Percentiles rank a stretch among this genome's conserved stretches.
Evolutionary conservation across 169 alveolate genomes (phyloP).

Genomic region (Eimeria maxima): DNA sequence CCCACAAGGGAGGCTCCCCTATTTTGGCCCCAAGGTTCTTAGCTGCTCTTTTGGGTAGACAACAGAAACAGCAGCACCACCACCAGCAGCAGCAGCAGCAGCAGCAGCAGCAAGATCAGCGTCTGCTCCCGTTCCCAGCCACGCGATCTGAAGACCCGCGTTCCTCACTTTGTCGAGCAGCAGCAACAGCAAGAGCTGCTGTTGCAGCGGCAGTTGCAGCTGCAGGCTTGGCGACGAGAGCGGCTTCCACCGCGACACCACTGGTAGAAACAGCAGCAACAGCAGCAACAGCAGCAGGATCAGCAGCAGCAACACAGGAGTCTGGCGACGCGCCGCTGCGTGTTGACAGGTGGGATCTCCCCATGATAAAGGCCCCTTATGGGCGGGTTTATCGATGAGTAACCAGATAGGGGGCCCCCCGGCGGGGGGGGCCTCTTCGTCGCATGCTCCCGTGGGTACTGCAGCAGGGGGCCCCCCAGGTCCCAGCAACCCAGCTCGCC

Average conservation of each 20-base stretch:
- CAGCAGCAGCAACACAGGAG: slow-evolving; percentile 42
- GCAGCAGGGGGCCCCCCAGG: slow-evolving; percentile 33
- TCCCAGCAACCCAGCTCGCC: neutral
- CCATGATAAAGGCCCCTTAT: too few relatives aligned
- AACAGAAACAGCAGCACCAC: neutral
- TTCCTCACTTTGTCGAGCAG: neutral
- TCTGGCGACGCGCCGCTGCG: too few relatives aligned
- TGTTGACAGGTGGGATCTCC: too few relatives aligned
- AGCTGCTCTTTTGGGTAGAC: neutral
- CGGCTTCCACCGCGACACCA: neutral
- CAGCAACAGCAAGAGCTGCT: neutral
- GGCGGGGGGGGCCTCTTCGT: neutral
- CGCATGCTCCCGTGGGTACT: neutral
- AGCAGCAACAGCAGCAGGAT: slow-evolving; percentile 24
- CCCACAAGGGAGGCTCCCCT: neutral
- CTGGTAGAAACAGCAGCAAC: neutral
- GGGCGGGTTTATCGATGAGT: slow-evolving; percentile 5
- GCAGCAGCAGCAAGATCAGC: neutral
- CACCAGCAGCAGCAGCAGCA: slow-evolving; percentile 9
- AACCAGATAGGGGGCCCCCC: neutral
- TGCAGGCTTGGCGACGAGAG: neutral
- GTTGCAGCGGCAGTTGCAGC: neutral
- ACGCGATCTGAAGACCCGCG: too few relatives aligned
- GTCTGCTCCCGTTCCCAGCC: too few relatives aligned
- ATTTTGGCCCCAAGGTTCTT: neutral